phyloP scores from a whole-genome alignment of 208 protist species.

The Tritrichomonas musculus region DNA sequence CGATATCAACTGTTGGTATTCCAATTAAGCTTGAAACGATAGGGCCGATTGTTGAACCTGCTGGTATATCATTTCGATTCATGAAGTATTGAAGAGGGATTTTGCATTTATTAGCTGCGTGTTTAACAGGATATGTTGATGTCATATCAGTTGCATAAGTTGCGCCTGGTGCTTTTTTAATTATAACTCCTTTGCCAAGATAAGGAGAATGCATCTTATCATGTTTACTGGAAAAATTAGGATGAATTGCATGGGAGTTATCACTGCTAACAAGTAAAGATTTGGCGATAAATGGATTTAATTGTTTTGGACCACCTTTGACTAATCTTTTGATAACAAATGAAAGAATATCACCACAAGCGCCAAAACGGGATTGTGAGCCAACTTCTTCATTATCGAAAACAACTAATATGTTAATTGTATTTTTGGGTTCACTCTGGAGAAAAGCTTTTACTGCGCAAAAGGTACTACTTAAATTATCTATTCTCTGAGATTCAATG shows the following conservation, averaged over 20 bases:
- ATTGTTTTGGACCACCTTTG: not conserved
- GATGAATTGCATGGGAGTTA: constrained; percentile 12
- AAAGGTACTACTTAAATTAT: not conserved
- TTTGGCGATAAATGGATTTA: not conserved
- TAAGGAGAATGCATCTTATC: not conserved
- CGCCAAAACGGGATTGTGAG: not conserved
- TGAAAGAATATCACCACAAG: not conserved
- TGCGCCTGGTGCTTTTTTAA: not conserved
- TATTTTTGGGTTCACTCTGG: not conserved
- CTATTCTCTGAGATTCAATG: not conserved
- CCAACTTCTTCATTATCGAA: constrained; percentile 36
- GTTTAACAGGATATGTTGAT: not conserved
- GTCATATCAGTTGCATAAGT: not conserved
- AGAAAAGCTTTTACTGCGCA: not conserved
- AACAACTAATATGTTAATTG: not conserved
- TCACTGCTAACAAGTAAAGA: not conserved
- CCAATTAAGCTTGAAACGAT: not conserved
- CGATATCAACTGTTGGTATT: not conserved
- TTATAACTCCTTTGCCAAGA: not conserved
- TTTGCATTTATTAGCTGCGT: not conserved
- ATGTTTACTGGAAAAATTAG: constrained; percentile 1
- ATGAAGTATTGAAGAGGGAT: not conserved
- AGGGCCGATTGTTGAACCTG: not conserved
- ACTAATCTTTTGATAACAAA: not conserved
- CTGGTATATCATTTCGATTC: not conserved